Percentiles rank a stretch among this genome's conserved stretches.
Conservation (phyloP, 78 protist species). For the Planoprotostelium fungivorum region DNA sequence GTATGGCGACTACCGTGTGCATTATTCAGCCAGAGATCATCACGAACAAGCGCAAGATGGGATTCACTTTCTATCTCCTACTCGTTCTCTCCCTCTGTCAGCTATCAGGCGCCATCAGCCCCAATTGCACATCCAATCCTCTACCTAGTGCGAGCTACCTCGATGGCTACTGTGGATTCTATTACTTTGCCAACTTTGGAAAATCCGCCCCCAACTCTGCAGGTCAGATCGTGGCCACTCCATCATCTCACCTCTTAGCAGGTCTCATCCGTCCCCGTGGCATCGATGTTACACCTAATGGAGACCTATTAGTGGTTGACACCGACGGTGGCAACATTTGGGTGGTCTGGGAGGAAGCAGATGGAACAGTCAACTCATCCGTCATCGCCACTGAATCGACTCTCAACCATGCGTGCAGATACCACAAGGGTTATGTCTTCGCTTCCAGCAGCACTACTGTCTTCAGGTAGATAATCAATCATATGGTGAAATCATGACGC, state of each 20-base stretch:
- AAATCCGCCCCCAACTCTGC: neutral
- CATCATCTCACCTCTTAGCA: neutral
- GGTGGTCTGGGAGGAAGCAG: neutral
- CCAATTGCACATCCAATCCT: neutral
- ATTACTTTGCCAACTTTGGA: neutral
- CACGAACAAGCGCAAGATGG: no score
- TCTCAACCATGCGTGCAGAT: neutral
- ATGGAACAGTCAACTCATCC: neutral
- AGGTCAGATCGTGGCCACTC: neutral
- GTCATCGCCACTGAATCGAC: neutral
- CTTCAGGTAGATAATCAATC: neutral
- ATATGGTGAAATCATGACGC: neutral
- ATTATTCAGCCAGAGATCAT: no score
- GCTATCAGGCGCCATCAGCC: neutral
- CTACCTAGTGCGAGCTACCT: neutral
- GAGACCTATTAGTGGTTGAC: neutral
- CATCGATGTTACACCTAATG: neutral
- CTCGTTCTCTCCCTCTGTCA: no score
- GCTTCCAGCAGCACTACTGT: neutral
- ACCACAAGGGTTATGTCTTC: neutral
- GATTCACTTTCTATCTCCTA: no score
- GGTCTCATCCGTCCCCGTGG: neutral
- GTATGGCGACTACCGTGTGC: no score
- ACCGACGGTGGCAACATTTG: neutral
- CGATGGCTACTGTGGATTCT: neutral